Evolutionary conservation across 768 basidiomycete genomes (phyloP), one percentile per base, ranked within the genome.

Genomic region (Lactarius quietus): DNA sequence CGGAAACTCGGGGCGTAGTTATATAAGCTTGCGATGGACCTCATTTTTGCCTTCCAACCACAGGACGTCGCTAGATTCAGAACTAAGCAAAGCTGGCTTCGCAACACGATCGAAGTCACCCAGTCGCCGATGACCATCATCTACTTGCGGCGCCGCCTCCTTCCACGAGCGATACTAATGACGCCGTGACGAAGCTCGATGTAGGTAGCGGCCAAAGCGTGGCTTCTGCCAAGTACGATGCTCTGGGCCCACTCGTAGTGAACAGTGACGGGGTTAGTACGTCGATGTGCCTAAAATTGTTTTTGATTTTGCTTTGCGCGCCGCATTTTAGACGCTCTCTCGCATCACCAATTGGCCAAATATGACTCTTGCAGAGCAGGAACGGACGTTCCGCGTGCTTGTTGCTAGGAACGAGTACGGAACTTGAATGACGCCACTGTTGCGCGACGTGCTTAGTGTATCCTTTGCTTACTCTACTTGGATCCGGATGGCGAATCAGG

Each of bases 261-360:
- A 67, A 64, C 57, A 64, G 26, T 23, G 63, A 68, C n/a, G 62
- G 66, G 56, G 66, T 67, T 59, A 28, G 62, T 57, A 20, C 39
- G 52, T 61, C 17, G 23, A 51, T 36, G 10, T 23, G 20, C n/a
- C 3, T 23, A 12, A 15, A 41, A 26, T 3, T 12, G n/a, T 23
- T 23, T 45, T 23, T 23, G 10, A 17, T 2, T 20, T 41, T 20
- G 23, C 6, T 26, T 18, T 41, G 10, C 12, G 17, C 38, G 12
- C 36, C 36, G 36, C 36, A 38, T 38, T 45, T 45, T 23, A 68
- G 69, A 68, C 69, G 18, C 45, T 68, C 29, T 69, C 62, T 20
- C 65, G 60, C 18, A 69, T 67, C 35, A 65, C 63, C 3, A 69
- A 62, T 35, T 68, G 66, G 66, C 57, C 62, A 28, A 43, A 69